Evolutionary conservation across 2,329 filamentous ascomycete species (phyloP), one percentile per base, ranked within the genome.

Genomic region (Pseudocercospora musae): DNA sequence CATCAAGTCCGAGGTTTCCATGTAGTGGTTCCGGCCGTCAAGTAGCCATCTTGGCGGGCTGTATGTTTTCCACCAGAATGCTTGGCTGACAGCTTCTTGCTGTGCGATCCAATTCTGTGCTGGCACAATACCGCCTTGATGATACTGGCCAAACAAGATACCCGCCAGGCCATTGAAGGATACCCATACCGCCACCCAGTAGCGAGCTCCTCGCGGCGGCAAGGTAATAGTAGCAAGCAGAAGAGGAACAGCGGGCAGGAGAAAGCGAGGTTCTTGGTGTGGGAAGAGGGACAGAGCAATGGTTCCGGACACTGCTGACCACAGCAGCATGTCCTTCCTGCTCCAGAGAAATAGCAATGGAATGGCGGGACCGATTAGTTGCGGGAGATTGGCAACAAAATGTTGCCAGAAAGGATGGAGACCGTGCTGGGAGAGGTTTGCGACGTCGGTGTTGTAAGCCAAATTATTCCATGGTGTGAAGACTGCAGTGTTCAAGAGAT

Each of bases 21-120:
- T 77, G 9, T 89, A 82, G 68, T 87, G 84, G 67, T 90, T 92
- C 75, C 89, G 90, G 58, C 89, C 88, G 67, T 92, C 89, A 6
- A 93, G 80, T 20, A 94, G 82, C 89, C 90, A 94, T 37, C 89
- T 88, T 0, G 90, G 90, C 18, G 90, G 90, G 73, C 87, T 90
- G 73, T 93, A 93, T 0, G 90, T 93, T 75, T 92, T 93, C 90
- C 90, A 94, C 90, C 90, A 94, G 56, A 90, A 81, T 3, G 88
- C 88, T 33, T 88, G 82, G 1, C 86, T 87, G 8, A 89, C 86
- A 66, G 89, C 68, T 4, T 85, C 82, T 67, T 90, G 87, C 59
- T 84, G 85, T 71, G 87, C 89, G 71, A 94, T 81, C 72, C 91
- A 91, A 0, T 89, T 85, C 71, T 94, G 90, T 6, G 86, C 87